Percentiles rank a stretch among this genome's conserved stretches.
These are phyloP conservation scores for Potentilla sterilis DNA, from an alignment of 306 rosid species.

Conservation along the genomic window DNA sequence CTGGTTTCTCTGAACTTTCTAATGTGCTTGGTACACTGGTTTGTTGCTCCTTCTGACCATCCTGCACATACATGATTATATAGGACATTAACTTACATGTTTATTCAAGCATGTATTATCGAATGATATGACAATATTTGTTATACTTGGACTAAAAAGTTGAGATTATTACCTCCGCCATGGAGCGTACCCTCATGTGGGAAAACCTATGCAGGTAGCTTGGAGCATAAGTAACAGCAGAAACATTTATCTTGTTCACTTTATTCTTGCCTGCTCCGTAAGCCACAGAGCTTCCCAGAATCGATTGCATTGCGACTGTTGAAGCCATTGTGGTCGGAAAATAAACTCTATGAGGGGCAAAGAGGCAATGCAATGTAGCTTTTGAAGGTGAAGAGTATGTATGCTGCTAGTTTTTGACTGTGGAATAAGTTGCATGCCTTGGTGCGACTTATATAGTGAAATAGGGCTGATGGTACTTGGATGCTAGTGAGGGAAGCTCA, in stretches of 20 bases:
- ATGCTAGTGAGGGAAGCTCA: neutral
- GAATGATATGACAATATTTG: neutral
- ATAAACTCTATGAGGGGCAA: neutral
- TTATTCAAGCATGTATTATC: neutral
- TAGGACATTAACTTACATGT: too few species aligned
- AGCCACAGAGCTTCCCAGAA: neutral
- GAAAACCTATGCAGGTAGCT: neutral
- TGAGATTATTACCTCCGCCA: neutral
- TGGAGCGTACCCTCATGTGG: neutral
- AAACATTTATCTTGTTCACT: neutral
- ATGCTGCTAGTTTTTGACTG: neutral
- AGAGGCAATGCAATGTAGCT: neutral
- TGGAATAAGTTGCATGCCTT: neutral
- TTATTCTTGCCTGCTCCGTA: neutral
- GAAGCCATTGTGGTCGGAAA: neutral
- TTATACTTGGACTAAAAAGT: neutral
- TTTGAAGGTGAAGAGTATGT: neutral
- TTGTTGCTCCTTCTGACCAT: constrained; percentile 7
- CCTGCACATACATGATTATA: neutral
- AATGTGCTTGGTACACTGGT: neutral
- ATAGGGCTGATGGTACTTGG: neutral
- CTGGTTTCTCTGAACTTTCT: neutral
- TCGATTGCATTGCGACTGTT: neutral
- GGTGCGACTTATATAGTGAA: neutral
- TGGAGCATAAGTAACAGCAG: neutral